Conservation (phyloP, 1,284 basidiomycete genomes). For the Cryptococcus wingfieldii region DNA sequence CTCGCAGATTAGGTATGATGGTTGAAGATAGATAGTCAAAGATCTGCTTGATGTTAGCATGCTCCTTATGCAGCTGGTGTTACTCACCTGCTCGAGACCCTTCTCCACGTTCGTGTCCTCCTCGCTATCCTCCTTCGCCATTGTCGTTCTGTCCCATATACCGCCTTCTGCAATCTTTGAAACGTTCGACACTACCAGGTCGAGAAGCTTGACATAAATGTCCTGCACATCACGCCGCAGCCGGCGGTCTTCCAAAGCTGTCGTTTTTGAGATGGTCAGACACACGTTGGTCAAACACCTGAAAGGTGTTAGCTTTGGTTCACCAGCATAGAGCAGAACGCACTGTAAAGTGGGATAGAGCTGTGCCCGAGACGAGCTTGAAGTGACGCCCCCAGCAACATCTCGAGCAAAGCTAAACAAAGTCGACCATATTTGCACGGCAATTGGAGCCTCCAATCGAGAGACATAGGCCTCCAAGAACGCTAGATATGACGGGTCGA, state of each 20-base stretch:
- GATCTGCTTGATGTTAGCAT: constrained; percentile 52
- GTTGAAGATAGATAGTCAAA: constrained; percentile 66
- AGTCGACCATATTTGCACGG: constrained; percentile 84
- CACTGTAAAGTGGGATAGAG: constrained; percentile 69
- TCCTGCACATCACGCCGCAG: constrained; percentile 91
- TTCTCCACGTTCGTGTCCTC: not conserved
- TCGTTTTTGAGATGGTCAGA: constrained; percentile 75
- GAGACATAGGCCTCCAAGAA: constrained; percentile 87
- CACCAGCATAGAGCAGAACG: constrained; percentile 25
- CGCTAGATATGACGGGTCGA: constrained; percentile 31
- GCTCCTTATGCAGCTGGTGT: not conserved
- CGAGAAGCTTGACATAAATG: constrained; percentile 76
- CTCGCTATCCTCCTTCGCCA: constrained; percentile 6
- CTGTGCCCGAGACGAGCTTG: constrained; percentile 59
- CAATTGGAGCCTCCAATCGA: constrained; percentile 79
- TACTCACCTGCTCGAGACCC: constrained; percentile 6
- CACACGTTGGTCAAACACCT: constrained; percentile 77
- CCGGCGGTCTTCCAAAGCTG: constrained; percentile 81
- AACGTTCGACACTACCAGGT: constrained; percentile 69
- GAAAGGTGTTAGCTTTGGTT: not conserved
- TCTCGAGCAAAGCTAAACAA: constrained; percentile 78
- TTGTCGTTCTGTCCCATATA: constrained; percentile 15
- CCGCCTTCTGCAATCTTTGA: constrained; percentile 61
- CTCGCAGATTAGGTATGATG: constrained; percentile 71
- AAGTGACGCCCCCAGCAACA: constrained; percentile 57